Evolutionary conservation across 768 basidiomycete genomes (phyloP), one percentile per base, ranked within the genome.

Genomic region (Kwoniella europaea): DNA sequence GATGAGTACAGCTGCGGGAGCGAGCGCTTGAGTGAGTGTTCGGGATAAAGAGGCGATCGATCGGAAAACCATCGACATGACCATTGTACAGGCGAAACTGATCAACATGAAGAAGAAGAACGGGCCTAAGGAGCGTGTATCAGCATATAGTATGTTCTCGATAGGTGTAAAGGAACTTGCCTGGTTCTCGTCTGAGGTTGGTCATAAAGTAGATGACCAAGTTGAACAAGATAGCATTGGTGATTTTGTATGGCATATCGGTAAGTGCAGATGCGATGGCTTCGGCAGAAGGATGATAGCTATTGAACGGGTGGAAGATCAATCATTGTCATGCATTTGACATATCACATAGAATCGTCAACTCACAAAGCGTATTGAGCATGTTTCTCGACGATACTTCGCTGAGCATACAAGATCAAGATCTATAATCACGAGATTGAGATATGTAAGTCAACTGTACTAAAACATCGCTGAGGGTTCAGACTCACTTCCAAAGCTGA

Each of bases 1-100:
- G 67, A 92, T 86, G 85, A 92, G 89, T 85, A 92, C 88, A n/a
- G 85, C 85, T 10, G 82, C 53, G 86, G 88, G 42, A 86, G 88
- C 27, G 88, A 85, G 67, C 15, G 79, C 88, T 88, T 90, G 91
- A 22, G 86, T 86, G 66, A 92, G 82, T 0, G 89, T 89, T 10
- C 90, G 89, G 29, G 90, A 90, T 88, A 84, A 35, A 89, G 89
- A 43, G 85, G 85, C 74, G 89, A 91, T 42, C 87, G 90, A 53
- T 84, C 84, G 71, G 74, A 87, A 87, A 71, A 86, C 87, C 73
- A 89, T 85, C 18, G 86, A 84, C 74, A 91, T 84, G 46, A 88
- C 82, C 18, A 15, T 86, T 69, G 70, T 88, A 71, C 0, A 88
- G 56, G 93, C 85, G 82, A 88, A 92, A 1, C 88, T 87, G 29